Evolutionary conservation across 2,329 filamentous ascomycete genomes (phyloP).

Genomic region (Aspergillus costaricaensis): DNA sequence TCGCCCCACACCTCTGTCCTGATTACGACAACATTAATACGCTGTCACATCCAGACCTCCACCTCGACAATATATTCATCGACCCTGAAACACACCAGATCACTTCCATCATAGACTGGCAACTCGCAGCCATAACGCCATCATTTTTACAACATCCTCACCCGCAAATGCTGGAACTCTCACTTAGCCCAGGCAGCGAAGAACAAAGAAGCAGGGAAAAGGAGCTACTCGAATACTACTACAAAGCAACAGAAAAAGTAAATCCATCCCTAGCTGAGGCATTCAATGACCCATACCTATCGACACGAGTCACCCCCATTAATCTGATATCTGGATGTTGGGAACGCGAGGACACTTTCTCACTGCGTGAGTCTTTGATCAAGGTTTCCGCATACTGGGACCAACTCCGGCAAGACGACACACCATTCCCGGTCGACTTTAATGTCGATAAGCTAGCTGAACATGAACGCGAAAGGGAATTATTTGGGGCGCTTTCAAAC

Average conservation of each 20-base stretch:
- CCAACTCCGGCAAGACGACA: conserved; percentile 2
- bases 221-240: conserved; percentile 11
- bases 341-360: conserved; percentile 23
- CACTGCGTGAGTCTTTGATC: conserved; percentile 21
- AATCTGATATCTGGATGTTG: conserved; percentile 18
- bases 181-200: background rate
- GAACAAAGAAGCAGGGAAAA: conserved; percentile 1
- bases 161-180: conserved; percentile 19
- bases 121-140: conserved; percentile 14
- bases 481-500: conserved; percentile 18
- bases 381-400: conserved; percentile 17
- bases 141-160: conserved; percentile 16
- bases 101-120: conserved; percentile 21
- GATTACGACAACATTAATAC: background rate
- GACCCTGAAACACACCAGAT: conserved; percentile 8
- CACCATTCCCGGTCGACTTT: conserved; percentile 16
- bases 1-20: background rate
- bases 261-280: conserved; percentile 8
- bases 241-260: conserved; percentile 1
- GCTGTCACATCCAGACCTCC: conserved; percentile 8
- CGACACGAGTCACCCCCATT: conserved; percentile 11
- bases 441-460: conserved; percentile 13
- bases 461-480: conserved; percentile 19
- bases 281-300: conserved; percentile 9
- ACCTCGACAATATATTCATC: conserved; percentile 13